Evolutionary conservation across 1,139 yeast species (phyloP), one percentile per base, ranked within the genome.

Genomic region (Kodamaea arcana): DNA sequence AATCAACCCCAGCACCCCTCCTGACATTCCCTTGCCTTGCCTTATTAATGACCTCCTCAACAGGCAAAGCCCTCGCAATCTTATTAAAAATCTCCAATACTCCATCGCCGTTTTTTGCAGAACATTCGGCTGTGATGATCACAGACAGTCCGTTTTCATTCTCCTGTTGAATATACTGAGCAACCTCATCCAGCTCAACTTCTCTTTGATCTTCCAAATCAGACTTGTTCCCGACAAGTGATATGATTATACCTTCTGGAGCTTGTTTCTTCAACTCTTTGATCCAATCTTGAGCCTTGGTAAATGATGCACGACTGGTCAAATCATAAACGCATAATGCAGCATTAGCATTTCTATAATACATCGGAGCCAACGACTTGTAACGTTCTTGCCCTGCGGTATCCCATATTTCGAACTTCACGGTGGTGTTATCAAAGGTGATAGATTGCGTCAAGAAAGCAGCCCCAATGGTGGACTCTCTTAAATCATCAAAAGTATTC

Each of bases 391-490:
- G 76, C 23, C 76, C 76, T 2, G 75, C 75, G n/a, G 76, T 70
- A 41, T 70, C 76, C 76, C 76, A 70, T 39, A 70, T 66, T 42
- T 70, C 75, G 40, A 67, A 62, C 43, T 64, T 65, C 30, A 69
- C 46, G 15, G 52, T 50, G 24, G 53, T 43, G 27, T 43, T 32
- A 29, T 41, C 35, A 18, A 40, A 34, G 4, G 51, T 43, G 34
- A 50, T 80, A 69, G 95, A 84, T 56, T 92, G 97, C 12, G 98
- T 90, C 40, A 92, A 69, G 57, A 92, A 92, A 3, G 98, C 98
- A 3, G 98, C 98, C 12, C 97, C 97, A 42, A 92, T 92, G 6
- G 97, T 92, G 16, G 95, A 85, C 60, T 92, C 97, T 49, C 97
- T 75, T 63, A 84, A 77, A 53, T 88, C 96, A 51, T 90, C 96